Conservation (phyloP, 306 rosid species). For the Dicorynia guianensis region DNA sequence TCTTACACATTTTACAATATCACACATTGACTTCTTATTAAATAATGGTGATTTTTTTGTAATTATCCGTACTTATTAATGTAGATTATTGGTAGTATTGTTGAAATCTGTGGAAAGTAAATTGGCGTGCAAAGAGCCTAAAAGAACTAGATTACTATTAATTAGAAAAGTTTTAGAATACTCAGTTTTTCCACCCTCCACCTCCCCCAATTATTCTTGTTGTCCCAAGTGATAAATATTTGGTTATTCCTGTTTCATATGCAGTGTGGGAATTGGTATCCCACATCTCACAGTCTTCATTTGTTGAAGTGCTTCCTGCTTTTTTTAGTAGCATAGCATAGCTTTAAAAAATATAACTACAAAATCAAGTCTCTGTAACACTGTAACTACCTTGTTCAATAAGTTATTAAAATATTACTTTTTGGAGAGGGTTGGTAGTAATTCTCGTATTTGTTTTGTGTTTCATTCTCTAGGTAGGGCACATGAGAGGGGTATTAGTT, state of each 20-base stretch:
- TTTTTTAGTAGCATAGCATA: background rate
- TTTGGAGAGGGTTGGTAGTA: no score
- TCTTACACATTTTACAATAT: background rate
- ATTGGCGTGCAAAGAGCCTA: background rate
- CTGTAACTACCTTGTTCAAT: background rate
- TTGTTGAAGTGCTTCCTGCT: background rate
- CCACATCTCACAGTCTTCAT: background rate
- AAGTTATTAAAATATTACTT: background rate
- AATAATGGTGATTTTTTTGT: background rate
- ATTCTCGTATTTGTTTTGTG: no score
- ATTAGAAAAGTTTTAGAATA: background rate
- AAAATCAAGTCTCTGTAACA: background rate
- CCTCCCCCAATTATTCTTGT: background rate
- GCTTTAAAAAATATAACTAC: background rate
- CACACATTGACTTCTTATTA: background rate
- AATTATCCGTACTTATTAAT: background rate
- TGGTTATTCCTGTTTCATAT: background rate
- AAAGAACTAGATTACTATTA: background rate
- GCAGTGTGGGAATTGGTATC: background rate
- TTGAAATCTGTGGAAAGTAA: background rate
- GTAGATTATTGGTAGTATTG: background rate
- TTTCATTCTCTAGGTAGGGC: no score
- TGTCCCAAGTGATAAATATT: background rate
- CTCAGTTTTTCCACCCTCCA: background rate
- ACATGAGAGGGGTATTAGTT: no score